Evolutionary conservation across 1,284 basidiomycete species (phyloP), one percentile per base, ranked within the genome.

Genomic region (Naganishia liquefaciens): DNA sequence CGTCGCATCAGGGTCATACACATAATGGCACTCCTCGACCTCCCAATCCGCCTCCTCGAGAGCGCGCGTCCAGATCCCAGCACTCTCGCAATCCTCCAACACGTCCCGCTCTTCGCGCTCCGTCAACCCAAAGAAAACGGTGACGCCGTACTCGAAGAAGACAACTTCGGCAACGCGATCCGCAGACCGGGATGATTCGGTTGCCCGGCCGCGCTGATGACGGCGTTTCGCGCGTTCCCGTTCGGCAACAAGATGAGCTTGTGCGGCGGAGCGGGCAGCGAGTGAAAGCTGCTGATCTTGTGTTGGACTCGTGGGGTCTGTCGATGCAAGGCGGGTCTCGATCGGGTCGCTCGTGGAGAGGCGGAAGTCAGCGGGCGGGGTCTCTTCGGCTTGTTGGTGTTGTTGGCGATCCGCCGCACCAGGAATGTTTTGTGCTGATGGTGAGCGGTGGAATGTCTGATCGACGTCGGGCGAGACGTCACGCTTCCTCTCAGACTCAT

Each of bases 1-100:
- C 23, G 85, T 83, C n/a, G 91, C 90, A 54, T 87, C 81, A 1
- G 88, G 84, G 72, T 97, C 93, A 75, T 94, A 90, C 13, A 66
- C 82, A 77, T 86, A 94, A 80, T 94, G 91, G 71, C 88, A 93
- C 73, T 92, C 88, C 74, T 95, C 92, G 17, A 92, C 81, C 76
- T 94, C 91, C 91, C 91, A 93, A 66, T 89, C 85, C 15, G 84
- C 84, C 73, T 91, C 86, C 1, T 67, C 68, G 76, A 70, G 77
- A 39, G 69, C 70, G 51, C 86, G 80, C 68, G 81, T 83, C 82
- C 89, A 81, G n/a, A 85, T 75, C 80, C 21, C 87, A 83, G 89
- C 90, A 40, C 81, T 83, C n/a, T 86, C 83, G 28, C 91, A 81
- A 74, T 95, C 92, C 64, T 93, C 90, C 62, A 95, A 77, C 49